phyloP scores from a whole-genome alignment of 1,284 basidiomycete genomes.

The Mycena sp. region DNA sequence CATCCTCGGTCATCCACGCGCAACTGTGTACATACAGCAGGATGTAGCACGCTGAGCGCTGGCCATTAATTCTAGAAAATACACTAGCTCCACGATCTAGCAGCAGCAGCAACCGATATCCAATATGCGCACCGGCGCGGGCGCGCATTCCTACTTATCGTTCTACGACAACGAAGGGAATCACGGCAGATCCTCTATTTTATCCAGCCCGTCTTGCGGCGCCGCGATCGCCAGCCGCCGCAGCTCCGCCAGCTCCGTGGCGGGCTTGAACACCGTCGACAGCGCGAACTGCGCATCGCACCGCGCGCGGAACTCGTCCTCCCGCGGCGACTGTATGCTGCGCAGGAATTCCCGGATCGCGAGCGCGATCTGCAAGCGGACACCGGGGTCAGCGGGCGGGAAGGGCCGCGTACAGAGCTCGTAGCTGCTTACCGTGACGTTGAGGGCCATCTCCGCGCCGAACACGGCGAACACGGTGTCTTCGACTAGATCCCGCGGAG shows the following conservation, averaged over 20 bases:
- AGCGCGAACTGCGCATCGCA: constrained; percentile 64
- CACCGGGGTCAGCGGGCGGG: background rate
- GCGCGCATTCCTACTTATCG: too few relatives aligned
- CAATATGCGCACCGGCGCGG: too few relatives aligned
- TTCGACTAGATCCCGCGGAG: constrained; percentile 67
- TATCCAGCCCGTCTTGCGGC: constrained; percentile 1
- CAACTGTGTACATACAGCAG: too few relatives aligned
- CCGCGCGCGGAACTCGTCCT: constrained; percentile 65
- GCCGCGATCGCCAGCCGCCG: constrained; percentile 14
- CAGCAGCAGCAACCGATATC: too few relatives aligned
- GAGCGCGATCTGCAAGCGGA: constrained; percentile 53
- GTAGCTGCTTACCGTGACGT: constrained; percentile 58
- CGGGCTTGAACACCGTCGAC: constrained; percentile 71
- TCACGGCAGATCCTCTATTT: constrained; percentile 7
- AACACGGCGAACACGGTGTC: constrained; percentile 63
- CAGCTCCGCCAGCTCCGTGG: constrained; percentile 50
- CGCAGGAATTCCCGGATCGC: constrained; percentile 57
- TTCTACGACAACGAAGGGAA: too few relatives aligned
- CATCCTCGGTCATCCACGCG: too few relatives aligned
- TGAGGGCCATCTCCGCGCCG: constrained; percentile 53
- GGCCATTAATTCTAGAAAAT: too few relatives aligned
- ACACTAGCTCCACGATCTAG: too few relatives aligned
- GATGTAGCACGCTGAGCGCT: too few relatives aligned
- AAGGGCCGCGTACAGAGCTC: background rate
- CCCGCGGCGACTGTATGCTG: constrained; percentile 58